phyloP scores from a whole-genome alignment of 768 basidiomycete genomes.

The Trametes sanguinea region DNA sequence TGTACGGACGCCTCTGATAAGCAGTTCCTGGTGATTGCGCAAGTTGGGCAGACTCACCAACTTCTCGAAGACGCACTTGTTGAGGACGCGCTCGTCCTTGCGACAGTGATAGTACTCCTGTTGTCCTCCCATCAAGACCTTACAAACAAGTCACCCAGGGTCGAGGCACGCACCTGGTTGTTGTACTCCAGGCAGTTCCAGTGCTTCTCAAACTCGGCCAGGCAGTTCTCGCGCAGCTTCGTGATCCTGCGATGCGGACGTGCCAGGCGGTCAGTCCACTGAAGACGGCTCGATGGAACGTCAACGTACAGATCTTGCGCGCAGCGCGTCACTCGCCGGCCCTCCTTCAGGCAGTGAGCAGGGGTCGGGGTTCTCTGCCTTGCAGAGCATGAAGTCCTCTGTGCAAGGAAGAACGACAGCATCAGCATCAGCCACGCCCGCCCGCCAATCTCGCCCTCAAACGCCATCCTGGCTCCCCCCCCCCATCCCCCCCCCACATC shows the following conservation, averaged over 20 bases:
- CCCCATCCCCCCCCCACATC: too few species aligned
- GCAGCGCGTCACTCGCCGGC: slow-evolving; percentile 92
- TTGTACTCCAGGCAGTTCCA: slow-evolving; percentile 93
- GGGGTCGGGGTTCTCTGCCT: slow-evolving; percentile 86
- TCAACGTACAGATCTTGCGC: slow-evolving; percentile 86
- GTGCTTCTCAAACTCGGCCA: slow-evolving; percentile 83
- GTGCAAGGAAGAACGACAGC: slow-evolving; percentile 4
- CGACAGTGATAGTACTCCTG: slow-evolving; percentile 92
- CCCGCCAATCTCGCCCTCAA: too few species aligned
- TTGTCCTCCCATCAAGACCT: too few species aligned
- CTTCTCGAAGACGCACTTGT: slow-evolving; percentile 95
- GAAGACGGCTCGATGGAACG: background rate
- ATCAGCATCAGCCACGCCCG: background rate
- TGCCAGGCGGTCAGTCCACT: background rate
- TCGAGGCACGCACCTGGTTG: slow-evolving; percentile 73
- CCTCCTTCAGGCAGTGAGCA: slow-evolving; percentile 95
- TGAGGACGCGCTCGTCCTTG: slow-evolving; percentile 82
- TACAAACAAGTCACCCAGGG: too few species aligned
- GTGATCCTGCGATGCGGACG: slow-evolving; percentile 61
- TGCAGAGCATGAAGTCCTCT: slow-evolving; percentile 99
- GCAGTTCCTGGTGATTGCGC: too few species aligned
- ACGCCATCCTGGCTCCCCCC: too few species aligned
- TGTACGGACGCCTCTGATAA: too few species aligned
- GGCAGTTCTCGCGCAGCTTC: slow-evolving; percentile 92
- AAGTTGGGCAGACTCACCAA: slow-evolving; percentile 57